Evolutionary conservation across 768 basidiomycete species (phyloP).

Genomic region (Mycena amicta): DNA sequence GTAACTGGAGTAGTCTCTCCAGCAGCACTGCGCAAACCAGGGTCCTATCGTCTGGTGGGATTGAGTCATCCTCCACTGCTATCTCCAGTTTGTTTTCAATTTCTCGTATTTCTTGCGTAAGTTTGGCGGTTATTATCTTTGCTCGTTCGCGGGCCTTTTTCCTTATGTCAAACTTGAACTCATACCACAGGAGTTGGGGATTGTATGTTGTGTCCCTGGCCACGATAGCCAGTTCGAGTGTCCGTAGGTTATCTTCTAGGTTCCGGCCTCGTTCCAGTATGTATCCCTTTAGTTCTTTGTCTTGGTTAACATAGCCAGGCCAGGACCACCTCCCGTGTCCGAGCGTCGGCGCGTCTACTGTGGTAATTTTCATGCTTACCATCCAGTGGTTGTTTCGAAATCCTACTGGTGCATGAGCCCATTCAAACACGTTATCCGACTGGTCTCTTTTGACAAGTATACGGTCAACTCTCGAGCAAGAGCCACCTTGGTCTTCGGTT

Average conservation of each 20-base stretch:
- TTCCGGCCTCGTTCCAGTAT: not conserved
- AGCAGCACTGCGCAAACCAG: not conserved
- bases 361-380: slow-evolving; percentile 25
- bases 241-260: not conserved
- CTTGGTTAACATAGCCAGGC: slow-evolving; percentile 22
- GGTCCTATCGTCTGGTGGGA: not conserved
- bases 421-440: slow-evolving; percentile 19
- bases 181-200: not conserved
- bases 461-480: slow-evolving; percentile 37
- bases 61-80: not conserved
- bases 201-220: not conserved
- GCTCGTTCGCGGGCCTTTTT: slow-evolving; percentile 1
- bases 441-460: slow-evolving; percentile 33
- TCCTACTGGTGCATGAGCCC: slow-evolving; percentile 25
- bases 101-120: not conserved
- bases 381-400: slow-evolving; percentile 37
- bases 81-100: not conserved
- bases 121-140: not conserved
- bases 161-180: not conserved
- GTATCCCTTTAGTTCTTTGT: slow-evolving; percentile 8
- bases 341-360: slow-evolving; percentile 25
- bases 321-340: slow-evolving; percentile 37
- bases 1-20: not conserved
- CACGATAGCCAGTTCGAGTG: not conserved
- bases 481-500: not conserved